Percentiles rank a stretch among this genome's conserved stretches.
Evolutionary conservation across 2,329 filamentous ascomycete genomes (phyloP).

Genomic region (Aspergillus amoenus): DNA sequence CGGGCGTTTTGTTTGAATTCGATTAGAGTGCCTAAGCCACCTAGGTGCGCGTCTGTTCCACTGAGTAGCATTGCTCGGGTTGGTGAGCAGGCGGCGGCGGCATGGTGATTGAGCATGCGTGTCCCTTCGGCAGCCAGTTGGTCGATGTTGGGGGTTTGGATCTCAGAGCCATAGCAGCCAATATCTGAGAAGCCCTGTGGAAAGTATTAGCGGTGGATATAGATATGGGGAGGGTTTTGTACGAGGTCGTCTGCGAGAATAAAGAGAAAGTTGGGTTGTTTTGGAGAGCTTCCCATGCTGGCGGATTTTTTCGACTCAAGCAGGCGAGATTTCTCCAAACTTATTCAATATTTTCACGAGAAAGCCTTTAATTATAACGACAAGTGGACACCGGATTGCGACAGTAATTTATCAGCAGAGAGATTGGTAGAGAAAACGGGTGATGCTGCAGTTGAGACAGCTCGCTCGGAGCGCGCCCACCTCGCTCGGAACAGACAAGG

Average conservation of each 20-base stretch:
- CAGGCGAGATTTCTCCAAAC: too few relatives aligned
- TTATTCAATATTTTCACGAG: too few relatives aligned
- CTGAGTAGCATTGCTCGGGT: slow-evolving; percentile 36
- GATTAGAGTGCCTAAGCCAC: slow-evolving; percentile 31
- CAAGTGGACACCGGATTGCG: too few relatives aligned
- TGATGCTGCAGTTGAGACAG: neutral
- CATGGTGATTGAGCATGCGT: slow-evolving; percentile 59
- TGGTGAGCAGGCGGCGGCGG: slow-evolving; percentile 57
- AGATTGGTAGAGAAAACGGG: too few relatives aligned
- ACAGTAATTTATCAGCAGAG: too few relatives aligned
- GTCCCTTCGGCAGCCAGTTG: slow-evolving; percentile 45
- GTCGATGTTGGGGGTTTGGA: slow-evolving; percentile 56
- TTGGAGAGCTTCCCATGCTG: neutral
- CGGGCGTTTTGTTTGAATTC: neutral
- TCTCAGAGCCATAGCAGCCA: slow-evolving; percentile 56
- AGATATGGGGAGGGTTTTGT: neutral
- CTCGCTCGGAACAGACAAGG: neutral
- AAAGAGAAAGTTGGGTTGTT: slow-evolving; percentile 26
- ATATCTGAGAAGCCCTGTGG: slow-evolving; percentile 51
- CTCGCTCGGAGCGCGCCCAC: neutral
- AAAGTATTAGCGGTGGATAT: neutral
- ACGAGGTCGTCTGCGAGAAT: slow-evolving; percentile 42
- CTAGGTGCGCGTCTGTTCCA: slow-evolving; percentile 36
- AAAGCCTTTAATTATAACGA: too few relatives aligned
- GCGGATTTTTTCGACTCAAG: neutral